Percentiles rank a stretch among this genome's conserved stretches.
Conservation (phyloP, 2,329 filamentous ascomycete genomes). For the Paraconiothyrium brasiliense region DNA sequence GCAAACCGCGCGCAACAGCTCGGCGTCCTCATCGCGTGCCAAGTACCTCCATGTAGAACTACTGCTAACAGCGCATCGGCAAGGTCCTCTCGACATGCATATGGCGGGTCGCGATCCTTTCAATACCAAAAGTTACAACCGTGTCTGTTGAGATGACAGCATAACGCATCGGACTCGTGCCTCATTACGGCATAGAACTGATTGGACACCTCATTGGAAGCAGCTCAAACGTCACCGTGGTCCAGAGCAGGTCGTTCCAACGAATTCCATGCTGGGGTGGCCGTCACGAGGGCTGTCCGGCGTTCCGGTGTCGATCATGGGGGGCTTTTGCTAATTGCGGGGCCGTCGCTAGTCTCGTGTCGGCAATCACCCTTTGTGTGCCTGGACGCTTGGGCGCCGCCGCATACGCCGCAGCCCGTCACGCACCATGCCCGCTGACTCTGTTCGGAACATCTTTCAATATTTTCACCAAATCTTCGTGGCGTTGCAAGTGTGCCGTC, state of each 20-base stretch:
- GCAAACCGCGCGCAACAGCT: slow-evolving; percentile 19
- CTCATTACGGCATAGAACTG: slow-evolving; percentile 30
- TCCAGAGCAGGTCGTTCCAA: slow-evolving; percentile 16
- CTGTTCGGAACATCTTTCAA: neutral
- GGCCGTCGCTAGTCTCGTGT: slow-evolving; percentile 3
- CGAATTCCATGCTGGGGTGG: slow-evolving; percentile 17
- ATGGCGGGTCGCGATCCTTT: neutral
- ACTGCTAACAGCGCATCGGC: neutral
- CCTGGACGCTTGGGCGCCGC: neutral
- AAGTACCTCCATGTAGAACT: neutral
- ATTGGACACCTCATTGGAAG: slow-evolving; percentile 10
- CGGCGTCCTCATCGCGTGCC: slow-evolving; percentile 5
- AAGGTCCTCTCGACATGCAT: slow-evolving; percentile 5
- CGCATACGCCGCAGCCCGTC: slow-evolving; percentile 8
- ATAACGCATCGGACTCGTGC: slow-evolving; percentile 17
- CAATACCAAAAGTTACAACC: neutral
- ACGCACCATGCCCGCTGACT: slow-evolving; percentile 10
- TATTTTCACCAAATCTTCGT: too few relatives aligned
- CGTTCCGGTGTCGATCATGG: slow-evolving; percentile 19
- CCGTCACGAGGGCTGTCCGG: slow-evolving; percentile 27
- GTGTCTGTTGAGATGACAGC: slow-evolving; percentile 22
- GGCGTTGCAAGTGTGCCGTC: neutral
- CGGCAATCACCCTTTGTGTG: slow-evolving; percentile 2
- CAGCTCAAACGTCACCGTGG: slow-evolving; percentile 26
- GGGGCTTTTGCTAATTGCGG: slow-evolving; percentile 16